phyloP scores from a whole-genome alignment of 192 early-diverging fungal species.

The Coemansia guatemalensis region DNA sequence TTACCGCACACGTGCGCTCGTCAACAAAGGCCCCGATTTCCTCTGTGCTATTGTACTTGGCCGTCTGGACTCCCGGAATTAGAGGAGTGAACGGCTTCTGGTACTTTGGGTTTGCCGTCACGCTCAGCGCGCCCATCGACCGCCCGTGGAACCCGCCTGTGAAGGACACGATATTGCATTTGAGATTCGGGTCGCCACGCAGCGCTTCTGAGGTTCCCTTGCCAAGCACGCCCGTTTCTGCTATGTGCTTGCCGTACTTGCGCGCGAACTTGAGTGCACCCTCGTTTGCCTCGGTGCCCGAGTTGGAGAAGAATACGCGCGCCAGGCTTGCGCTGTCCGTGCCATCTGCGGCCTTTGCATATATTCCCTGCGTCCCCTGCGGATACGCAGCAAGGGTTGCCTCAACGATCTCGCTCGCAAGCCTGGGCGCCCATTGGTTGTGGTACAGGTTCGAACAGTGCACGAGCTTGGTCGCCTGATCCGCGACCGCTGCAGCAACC shows the following conservation, averaged over 20 bases:
- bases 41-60: conserved; percentile 72
- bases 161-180: conserved; percentile 82
- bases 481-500: conserved; percentile 67
- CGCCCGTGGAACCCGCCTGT: conserved; percentile 96
- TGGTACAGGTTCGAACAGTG: conserved; percentile 93
- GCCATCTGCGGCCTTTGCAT: conserved; percentile 23
- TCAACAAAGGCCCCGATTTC: conserved; percentile 63
- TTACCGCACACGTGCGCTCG: conserved; percentile 85
- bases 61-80: conserved; percentile 76
- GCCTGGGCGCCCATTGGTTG: conserved; percentile 79
- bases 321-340: conserved; percentile 30
- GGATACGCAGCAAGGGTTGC: conserved; percentile 53
- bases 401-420: conserved; percentile 75
- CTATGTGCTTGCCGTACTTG: conserved; percentile 71
- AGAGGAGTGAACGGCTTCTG: conserved; percentile 93
- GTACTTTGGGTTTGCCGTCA: conserved; percentile 90
- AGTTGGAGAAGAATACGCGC: conserved; percentile 94
- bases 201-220: conserved; percentile 47
- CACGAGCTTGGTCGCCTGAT: conserved; percentile 81
- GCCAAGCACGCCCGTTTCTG: conserved; percentile 31
- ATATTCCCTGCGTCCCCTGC: conserved; percentile 51
- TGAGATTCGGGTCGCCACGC: conserved; percentile 56
- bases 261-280: conserved; percentile 95
- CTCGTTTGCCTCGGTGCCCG: conserved; percentile 98
- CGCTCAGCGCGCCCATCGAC: conserved; percentile 93